phyloP scores from a whole-genome alignment of 164 flowering plant genomes.

The Nelumbo lutea region DNA sequence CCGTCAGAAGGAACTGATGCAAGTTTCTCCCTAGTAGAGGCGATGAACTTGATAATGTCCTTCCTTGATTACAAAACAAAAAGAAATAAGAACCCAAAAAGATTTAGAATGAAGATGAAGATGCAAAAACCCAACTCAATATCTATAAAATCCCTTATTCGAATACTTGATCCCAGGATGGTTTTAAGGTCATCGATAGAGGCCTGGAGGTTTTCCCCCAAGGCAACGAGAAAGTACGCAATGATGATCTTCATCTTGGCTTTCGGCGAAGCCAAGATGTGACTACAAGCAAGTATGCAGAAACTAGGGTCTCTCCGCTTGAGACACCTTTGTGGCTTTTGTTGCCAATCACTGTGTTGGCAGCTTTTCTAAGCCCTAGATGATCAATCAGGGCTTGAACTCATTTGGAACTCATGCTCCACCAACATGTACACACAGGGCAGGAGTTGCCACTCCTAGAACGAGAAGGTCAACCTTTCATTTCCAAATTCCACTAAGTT shows the following conservation, averaged over 20 bases:
- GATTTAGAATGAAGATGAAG: no score
- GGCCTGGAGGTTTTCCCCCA: slow-evolving; percentile 29
- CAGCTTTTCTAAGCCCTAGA: no score
- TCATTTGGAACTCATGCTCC: neutral
- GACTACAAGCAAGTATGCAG: no score
- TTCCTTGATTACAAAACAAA: slow-evolving; percentile 30
- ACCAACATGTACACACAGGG: slow-evolving; percentile 31
- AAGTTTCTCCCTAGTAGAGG: slow-evolving; percentile 35
- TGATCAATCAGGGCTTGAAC: no score
- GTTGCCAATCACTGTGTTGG: no score
- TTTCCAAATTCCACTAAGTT: neutral
- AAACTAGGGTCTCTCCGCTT: no score
- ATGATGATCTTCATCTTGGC: slow-evolving; percentile 26
- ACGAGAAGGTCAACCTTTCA: slow-evolving; percentile 29
- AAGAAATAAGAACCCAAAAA: no score
- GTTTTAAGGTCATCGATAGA: slow-evolving; percentile 18
- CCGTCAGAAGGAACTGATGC: slow-evolving; percentile 38
- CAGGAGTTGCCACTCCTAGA: slow-evolving; percentile 45
- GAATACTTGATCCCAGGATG: slow-evolving; percentile 23
- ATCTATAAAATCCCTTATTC: neutral
- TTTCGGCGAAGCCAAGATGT: no score
- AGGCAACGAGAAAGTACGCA: slow-evolving; percentile 29
- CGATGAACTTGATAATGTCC: slow-evolving; percentile 39
- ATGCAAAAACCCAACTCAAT: no score
- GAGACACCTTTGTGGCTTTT: no score